Evolutionary conservation across 2,329 filamentous ascomycete genomes (phyloP), one percentile per base, ranked within the genome.

Genomic region (Botrytis fabae): DNA sequence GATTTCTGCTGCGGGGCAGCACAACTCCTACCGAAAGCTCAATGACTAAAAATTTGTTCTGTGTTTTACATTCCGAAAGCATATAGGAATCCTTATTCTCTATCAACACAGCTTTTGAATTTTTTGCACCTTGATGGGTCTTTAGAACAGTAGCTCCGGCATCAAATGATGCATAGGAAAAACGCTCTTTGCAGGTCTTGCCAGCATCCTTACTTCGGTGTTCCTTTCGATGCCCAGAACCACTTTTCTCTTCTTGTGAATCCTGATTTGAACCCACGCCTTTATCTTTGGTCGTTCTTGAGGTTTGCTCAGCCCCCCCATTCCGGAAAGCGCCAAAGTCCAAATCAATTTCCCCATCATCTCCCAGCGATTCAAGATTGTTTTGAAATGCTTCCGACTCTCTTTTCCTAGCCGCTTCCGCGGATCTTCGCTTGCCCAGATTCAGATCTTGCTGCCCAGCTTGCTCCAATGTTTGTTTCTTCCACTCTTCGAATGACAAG

Each of bases 71-170:
- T 81, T 95, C 93, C 76, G 98, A 93, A 63, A 98, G 87, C 94
- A 99, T 97, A 82, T 99, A 99, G 76, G 93, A 95, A 83, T 99
- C 96, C 84, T 98, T 98, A 83, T 98, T 98, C 84, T 99, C 96
- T 60, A 97, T 91, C 60, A 99, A 84, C 22, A 99, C 92, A 22
- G 95, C 91, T 74, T 94, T 97, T 25, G 94, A 87, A 75, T 96
- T 97, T 81, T 96, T 97, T 72, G 93, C 92, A 75, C 95, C 91
- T 5, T 89, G 86, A 79, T 97, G 97, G 3, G 93, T 93, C 84
- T 98, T 98, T 75, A 97, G 86, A 42, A 98, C 90, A 0, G 94
- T 98, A 20, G 96, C 96, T 18, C 96, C 96, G 74, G 94, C 97
- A 81, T 99, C 96, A 80, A 98, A 98, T 0, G 95, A 98, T 10